Conservation (phyloP, 352 stramenopile species). For the Pythium scleroteichum region DNA sequence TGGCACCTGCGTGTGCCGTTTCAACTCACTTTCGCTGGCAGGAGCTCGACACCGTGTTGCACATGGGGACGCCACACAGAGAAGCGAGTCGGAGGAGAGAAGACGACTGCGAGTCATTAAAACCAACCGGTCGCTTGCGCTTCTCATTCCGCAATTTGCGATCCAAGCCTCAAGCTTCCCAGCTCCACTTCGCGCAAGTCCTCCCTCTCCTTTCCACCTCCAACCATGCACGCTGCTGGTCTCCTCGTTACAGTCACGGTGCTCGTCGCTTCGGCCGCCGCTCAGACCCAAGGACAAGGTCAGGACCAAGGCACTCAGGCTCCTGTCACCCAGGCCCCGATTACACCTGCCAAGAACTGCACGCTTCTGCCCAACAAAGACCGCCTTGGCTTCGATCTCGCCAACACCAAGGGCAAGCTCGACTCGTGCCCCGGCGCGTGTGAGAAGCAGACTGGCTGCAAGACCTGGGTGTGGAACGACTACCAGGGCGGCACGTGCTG, state of each 20-base stretch:
- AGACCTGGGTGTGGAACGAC: slow-evolving; percentile 20
- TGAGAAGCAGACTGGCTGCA: slow-evolving; percentile 9
- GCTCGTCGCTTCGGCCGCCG: not conserved
- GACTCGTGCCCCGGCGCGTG: not conserved
- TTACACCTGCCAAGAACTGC: not conserved
- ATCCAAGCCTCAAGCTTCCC: too few relatives aligned
- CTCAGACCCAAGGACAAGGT: not conserved
- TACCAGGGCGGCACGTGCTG: slow-evolving; percentile 30
- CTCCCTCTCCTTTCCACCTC: not conserved
- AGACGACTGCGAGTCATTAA: too few relatives aligned
- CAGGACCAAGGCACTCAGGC: too few relatives aligned
- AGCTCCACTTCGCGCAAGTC: not conserved
- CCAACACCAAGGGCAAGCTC: slow-evolving; percentile 4
- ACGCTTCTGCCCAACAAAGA: slow-evolving; percentile 11
- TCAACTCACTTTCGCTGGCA: too few relatives aligned
- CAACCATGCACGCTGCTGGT: slow-evolving; percentile 18
- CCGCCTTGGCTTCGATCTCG: slow-evolving; percentile 15
- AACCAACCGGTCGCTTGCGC: too few relatives aligned
- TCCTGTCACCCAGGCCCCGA: too few relatives aligned
- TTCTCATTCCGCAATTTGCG: slow-evolving; percentile 8
- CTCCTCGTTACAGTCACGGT: slow-evolving; percentile 12
- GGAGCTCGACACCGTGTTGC: too few relatives aligned
- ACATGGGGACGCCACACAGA: too few relatives aligned
- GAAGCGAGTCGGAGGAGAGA: too few relatives aligned
- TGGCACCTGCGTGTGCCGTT: too few relatives aligned